Conservation (phyloP, 1,284 basidiomycete species). For the Fomitopsis palustris region DNA sequence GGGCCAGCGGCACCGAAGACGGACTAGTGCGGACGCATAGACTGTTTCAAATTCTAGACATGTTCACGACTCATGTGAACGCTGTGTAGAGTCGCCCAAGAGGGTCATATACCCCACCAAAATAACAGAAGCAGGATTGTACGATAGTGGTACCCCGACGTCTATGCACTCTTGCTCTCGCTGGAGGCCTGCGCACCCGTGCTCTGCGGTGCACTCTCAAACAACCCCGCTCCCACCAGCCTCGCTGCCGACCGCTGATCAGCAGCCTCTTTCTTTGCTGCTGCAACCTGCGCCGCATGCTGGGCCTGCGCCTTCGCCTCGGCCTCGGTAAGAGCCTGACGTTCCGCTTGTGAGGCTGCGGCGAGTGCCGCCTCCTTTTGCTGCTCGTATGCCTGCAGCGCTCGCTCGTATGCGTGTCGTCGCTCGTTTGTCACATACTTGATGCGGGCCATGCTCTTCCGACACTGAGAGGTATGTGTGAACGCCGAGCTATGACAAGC, state of each 20-base stretch:
- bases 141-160: not conserved
- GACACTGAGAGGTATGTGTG: constrained; percentile 55
- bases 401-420: constrained; percentile 76
- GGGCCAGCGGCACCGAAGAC: constrained; percentile 33
- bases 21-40: not conserved
- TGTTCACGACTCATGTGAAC: not conserved
- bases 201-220: constrained; percentile 17
- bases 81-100: not conserved
- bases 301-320: constrained; percentile 10
- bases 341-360: constrained; percentile 5
- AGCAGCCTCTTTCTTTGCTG: constrained; percentile 20
- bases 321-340: constrained; percentile 10
- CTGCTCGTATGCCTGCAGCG: constrained; percentile 42
- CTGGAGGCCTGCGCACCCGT: not conserved
- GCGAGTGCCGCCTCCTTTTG: constrained; percentile 17
- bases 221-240: constrained; percentile 23
- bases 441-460: constrained; percentile 96
- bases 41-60: not conserved
- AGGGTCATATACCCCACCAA: not conserved
- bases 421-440: constrained; percentile 94
- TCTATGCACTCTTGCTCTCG: constrained; percentile 2
- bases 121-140: not conserved
- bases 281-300: constrained; percentile 19
- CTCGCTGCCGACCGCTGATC: constrained; percentile 19
- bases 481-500: not conserved